Percentiles rank a stretch among this genome's conserved stretches.
Conservation (phyloP, 2,329 filamentous ascomycete species). For the Fusarium oligoseptatum region DNA sequence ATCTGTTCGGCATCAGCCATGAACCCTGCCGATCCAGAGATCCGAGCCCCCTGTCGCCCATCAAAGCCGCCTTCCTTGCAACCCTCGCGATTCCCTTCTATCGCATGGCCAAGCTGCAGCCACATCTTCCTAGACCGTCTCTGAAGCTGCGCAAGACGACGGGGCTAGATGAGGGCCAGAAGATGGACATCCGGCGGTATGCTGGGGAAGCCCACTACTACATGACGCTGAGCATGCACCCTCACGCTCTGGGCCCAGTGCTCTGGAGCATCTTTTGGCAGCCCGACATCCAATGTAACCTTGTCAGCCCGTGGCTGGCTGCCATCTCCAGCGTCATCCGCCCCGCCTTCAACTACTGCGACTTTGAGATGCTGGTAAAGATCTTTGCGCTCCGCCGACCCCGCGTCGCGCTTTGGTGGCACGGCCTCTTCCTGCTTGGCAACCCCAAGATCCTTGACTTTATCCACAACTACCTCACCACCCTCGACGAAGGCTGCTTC, state of each 20-base stretch:
- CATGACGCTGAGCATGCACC: constrained; percentile 51
- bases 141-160: constrained; percentile 18
- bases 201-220: constrained; percentile 43
- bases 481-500: constrained; percentile 45
- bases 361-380: constrained; percentile 43
- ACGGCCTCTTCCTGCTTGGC: constrained; percentile 46
- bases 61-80: constrained; percentile 45
- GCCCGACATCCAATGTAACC: constrained; percentile 47
- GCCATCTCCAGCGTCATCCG: constrained; percentile 40
- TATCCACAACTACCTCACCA: constrained; percentile 43
- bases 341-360: constrained; percentile 36
- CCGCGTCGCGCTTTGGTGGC: constrained; percentile 47
- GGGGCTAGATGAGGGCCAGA: constrained; percentile 19
- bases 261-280: constrained; percentile 51
- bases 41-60: constrained; percentile 33
- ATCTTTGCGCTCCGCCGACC: constrained; percentile 45
- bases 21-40: constrained; percentile 24
- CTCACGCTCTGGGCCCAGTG: constrained; percentile 41
- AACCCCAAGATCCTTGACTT: constrained; percentile 36
- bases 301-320: constrained; percentile 48
- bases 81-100: constrained; percentile 46
- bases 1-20: constrained; percentile 43
- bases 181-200: constrained; percentile 35
- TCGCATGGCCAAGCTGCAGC: constrained; percentile 44
- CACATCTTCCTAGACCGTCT: constrained; percentile 37